These are phyloP conservation scores for Excoecaria agallocha DNA, from an alignment of 345 rosid species.

Conservation along the genomic window DNA sequence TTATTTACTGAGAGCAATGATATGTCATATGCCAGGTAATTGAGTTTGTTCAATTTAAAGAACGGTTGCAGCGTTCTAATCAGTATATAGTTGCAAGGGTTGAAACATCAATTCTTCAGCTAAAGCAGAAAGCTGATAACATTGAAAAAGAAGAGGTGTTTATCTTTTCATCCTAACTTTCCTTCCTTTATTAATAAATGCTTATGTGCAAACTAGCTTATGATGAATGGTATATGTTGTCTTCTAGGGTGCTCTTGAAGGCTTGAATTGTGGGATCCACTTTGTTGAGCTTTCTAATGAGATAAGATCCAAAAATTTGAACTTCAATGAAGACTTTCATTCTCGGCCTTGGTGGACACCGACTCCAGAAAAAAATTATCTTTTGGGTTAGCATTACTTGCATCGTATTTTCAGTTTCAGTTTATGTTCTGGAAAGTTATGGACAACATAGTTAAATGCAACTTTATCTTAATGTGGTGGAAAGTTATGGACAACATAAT, in stretches of 20 bases:
- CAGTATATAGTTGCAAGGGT: conserved; percentile 74
- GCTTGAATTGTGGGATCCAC: conserved; percentile 58
- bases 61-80: conserved; percentile 71
- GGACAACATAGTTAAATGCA: neutral
- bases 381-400: conserved; percentile 54
- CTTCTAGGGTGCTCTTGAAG: conserved; percentile 67
- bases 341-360: conserved; percentile 99
- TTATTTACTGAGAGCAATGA: neutral
- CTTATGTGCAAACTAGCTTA: conserved; percentile 1
- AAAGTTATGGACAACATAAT: neutral
- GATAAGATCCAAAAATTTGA: conserved; percentile 63
- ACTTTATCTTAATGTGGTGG: neutral
- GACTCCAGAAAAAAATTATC: conserved; percentile 68
- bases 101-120: conserved; percentile 67
- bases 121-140: conserved; percentile 72
- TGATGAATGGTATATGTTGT: conserved; percentile 13
- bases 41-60: conserved; percentile 95
- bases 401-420: neutral
- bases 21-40: conserved; percentile 59
- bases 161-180: neutral
- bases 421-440: conserved; percentile 1
- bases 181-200: neutral
- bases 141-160: conserved; percentile 76
- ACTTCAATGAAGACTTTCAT: conserved; percentile 83
- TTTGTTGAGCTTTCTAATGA: conserved; percentile 78